phyloP scores from a whole-genome alignment of 1,284 basidiomycete species.

The Acaromyces ingoldii region DNA sequence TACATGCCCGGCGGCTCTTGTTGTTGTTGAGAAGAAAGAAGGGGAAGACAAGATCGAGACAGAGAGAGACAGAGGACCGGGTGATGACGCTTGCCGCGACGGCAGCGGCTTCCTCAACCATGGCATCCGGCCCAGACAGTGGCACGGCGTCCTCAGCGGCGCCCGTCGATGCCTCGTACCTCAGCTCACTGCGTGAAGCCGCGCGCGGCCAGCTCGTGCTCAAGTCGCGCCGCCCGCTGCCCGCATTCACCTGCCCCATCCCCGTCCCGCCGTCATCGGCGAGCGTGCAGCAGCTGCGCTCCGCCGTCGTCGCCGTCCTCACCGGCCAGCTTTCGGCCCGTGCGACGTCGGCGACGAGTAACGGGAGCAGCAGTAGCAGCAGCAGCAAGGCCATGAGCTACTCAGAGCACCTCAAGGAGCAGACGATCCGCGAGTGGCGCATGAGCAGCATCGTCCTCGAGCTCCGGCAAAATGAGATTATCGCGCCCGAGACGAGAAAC shows the following conservation, averaged over 20 bases:
- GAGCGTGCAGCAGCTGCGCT: constrained; percentile 35
- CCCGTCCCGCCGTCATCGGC: constrained; percentile 35
- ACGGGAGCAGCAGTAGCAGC: not conserved
- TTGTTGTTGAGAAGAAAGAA: too few species aligned
- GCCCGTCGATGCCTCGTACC: too few species aligned
- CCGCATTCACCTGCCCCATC: constrained; percentile 39
- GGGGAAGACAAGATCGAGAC: too few species aligned
- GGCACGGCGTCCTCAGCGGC: too few species aligned
- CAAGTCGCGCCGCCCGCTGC: constrained; percentile 22
- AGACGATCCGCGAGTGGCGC: constrained; percentile 47
- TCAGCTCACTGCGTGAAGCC: too few species aligned
- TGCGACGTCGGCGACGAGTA: not conserved
- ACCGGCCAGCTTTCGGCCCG: constrained; percentile 25
- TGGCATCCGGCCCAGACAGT: too few species aligned
- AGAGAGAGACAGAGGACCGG: too few species aligned
- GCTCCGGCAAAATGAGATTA: constrained; percentile 38
- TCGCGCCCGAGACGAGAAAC: constrained; percentile 19
- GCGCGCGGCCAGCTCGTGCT: constrained; percentile 2
- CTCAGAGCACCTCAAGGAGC: constrained; percentile 43
- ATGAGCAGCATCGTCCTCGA: constrained; percentile 45
- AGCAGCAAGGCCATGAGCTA: constrained; percentile 6
- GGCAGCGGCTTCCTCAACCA: too few species aligned
- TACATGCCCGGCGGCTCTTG: too few species aligned
- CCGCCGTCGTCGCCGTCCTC: constrained; percentile 41
- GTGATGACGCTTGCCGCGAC: too few species aligned